phyloP scores from a whole-genome alignment of 2,329 filamentous ascomycete species.

The Aspergillus hiratsukae region DNA sequence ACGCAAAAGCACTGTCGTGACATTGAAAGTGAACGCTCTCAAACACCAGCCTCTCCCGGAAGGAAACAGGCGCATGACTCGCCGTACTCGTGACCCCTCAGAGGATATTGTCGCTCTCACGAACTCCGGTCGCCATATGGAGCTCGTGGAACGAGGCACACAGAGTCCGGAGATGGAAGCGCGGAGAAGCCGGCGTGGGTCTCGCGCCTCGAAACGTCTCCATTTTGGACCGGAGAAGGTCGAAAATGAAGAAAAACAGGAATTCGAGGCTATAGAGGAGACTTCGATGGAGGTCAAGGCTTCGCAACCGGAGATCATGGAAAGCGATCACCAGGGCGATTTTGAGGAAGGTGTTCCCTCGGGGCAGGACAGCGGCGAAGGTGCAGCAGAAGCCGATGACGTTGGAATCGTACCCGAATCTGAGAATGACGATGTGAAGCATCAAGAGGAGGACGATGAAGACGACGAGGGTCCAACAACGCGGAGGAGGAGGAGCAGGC shows the following conservation, averaged over 20 bases:
- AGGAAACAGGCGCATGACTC: conserved; percentile 50
- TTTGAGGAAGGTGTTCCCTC: conserved; percentile 30
- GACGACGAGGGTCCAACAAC: conserved; percentile 53
- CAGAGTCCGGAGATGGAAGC: conserved; percentile 45
- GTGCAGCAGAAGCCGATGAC: conserved; percentile 31
- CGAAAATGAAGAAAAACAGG: conserved; percentile 16
- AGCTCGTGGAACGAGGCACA: conserved; percentile 52
- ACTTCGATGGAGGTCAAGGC: conserved; percentile 33
- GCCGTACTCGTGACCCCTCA: conserved; percentile 54
- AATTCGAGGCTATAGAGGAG: conserved; percentile 47
- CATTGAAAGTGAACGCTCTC: conserved; percentile 26
- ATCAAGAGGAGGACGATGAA: conserved; percentile 48
- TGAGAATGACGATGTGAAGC: conserved; percentile 33
- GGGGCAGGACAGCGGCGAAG: conserved; percentile 16
- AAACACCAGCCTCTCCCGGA: conserved; percentile 24
- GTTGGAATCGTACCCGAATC: conserved; percentile 38
- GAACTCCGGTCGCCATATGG: conserved; percentile 55
- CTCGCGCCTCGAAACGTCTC: conserved; percentile 38
- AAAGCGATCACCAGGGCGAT: conserved; percentile 36
- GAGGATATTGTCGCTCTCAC: conserved; percentile 55
- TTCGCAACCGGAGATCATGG: conserved; percentile 40
- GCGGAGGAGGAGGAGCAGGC: conserved; percentile 41
- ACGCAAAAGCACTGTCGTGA: conserved; percentile 24
- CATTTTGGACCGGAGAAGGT: conserved; percentile 28
- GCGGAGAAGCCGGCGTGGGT: conserved; percentile 18